phyloP scores from a whole-genome alignment of 148 eudicot species.

The Pouteria glomerata region DNA sequence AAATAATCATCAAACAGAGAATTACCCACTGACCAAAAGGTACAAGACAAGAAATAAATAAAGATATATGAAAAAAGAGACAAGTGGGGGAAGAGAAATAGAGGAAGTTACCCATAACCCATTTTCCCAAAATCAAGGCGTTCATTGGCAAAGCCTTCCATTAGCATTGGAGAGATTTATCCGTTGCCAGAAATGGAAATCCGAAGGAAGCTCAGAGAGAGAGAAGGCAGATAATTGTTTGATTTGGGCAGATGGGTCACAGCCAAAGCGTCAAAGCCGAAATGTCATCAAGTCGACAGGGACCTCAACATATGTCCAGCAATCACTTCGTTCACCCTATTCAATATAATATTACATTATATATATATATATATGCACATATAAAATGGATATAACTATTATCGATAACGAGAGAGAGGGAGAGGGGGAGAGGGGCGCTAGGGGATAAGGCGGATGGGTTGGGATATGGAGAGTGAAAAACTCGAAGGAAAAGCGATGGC shows the following conservation, averaged over 20 bases:
- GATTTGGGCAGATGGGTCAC: conserved; percentile 24
- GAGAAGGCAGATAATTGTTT: not conserved
- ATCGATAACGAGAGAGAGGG: not conserved
- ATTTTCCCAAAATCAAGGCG: conserved; percentile 96
- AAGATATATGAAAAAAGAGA: not conserved
- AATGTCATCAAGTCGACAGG: conserved; percentile 19
- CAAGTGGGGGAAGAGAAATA: not conserved
- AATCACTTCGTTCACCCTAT: not conserved
- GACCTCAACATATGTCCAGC: conserved; percentile 1
- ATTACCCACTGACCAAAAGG: conserved; percentile 3
- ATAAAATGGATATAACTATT: not conserved
- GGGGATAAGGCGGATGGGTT: no score
- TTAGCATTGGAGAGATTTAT: conserved; percentile 7
- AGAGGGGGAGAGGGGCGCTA: not conserved
- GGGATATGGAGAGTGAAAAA: no score
- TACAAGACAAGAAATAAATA: not conserved
- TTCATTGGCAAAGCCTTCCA: conserved; percentile 71
- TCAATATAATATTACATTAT: no score
- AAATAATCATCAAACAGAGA: not conserved
- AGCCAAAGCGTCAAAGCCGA: conserved; percentile 5
- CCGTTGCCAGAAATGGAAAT: not conserved
- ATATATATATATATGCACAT: not conserved
- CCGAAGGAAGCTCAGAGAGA: not conserved
- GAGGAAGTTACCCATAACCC: conserved; percentile 83
- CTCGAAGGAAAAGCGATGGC: not conserved